Evolutionary conservation across 306 rosid species (phyloP), one percentile per base, ranked within the genome.

Genomic region (Calophaca sinica): DNA sequence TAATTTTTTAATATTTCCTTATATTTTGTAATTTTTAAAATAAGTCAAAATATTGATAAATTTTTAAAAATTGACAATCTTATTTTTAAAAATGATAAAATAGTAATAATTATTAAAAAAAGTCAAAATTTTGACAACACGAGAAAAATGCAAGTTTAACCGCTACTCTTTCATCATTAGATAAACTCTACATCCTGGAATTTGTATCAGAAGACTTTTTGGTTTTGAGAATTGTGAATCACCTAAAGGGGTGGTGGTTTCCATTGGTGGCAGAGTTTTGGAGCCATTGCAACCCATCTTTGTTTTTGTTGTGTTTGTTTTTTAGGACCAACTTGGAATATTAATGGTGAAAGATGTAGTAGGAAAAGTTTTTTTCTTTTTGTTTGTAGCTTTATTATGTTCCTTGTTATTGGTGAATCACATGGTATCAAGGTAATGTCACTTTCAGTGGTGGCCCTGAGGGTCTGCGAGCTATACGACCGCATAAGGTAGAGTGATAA

Each of bases 161-260:
- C 9, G 96, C 91, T 69, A 88, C 89, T 60, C 97, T 96, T 26
- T 79, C 93, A 3, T 89, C 96, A 91, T 73, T 12, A 94, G 90
- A 69, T 88, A 86, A 65, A 84, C 97, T 54, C 33, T 83, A 83
- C 98, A 88, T 84, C 68, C 82, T 77, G 96, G 92, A 28, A 94
- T 90, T 66, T 83, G 86, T 1, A 91, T 11, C 5, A 88, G 62
- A 8, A 75, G 54, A 29, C 33, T 52, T 70, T 75, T 67, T 52
- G 85, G 81, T 61, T 74, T 68, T 69, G 74, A 76, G 62, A 58
- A 70, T 66, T 77, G 31, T 57, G 11, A 35, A 58, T 54, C 32
- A n/a, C 10, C 9, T 9, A 29, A 8, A 11, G 60, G 79, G 2
- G 45, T 62, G 9, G 26, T 2, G 51, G 62, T 0, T 15, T 70